These are phyloP conservation scores for Sugiyamaella boreocaroliniensis DNA, from an alignment of 805 yeast species.

Conservation along the genomic window DNA sequence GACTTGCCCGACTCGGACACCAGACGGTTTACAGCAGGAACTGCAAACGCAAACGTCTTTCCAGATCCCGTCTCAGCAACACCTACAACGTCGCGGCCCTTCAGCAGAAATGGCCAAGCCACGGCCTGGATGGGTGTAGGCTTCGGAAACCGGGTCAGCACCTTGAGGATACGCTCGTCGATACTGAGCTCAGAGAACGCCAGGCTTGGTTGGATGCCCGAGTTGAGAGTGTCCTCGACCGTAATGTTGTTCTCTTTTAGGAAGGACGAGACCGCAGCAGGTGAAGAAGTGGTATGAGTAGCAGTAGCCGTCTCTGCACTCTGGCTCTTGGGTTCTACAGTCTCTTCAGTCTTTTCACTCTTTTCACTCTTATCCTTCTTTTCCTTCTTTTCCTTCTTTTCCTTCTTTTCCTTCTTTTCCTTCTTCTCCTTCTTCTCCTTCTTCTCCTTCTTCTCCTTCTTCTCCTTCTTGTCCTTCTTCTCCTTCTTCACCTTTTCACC, in stretches of 20 bases:
- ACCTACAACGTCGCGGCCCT: constrained; percentile 83
- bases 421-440: constrained; percentile 25
- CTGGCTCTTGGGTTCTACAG: constrained; percentile 2
- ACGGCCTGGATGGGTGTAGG: constrained; percentile 96
- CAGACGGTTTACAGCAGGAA: constrained; percentile 84
- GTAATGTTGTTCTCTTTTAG: constrained; percentile 66
- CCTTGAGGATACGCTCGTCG: constrained; percentile 47
- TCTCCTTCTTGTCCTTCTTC: constrained; percentile 24
- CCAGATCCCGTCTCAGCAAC: constrained; percentile 99
- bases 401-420: constrained; percentile 31
- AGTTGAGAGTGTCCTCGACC: constrained; percentile 58
- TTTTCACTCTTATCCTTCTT: constrained; percentile 26
- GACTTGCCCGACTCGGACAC: constrained; percentile 30
- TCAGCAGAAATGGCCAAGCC: constrained; percentile 85
- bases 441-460: constrained; percentile 24
- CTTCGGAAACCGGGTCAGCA: constrained; percentile 64
- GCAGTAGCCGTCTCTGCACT: neutral
- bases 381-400: constrained; percentile 36
- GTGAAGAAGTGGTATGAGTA: neutral
- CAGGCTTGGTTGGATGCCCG: constrained; percentile 60
- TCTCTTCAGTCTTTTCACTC: constrained; percentile 28
- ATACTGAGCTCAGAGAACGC: constrained; percentile 57
- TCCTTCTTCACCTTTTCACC: constrained; percentile 25
- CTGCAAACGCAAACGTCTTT: constrained; percentile 94
- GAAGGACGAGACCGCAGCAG: constrained; percentile 49